These are phyloP conservation scores for Lentinus tigrinus DNA, from an alignment of 768 basidiomycete species.

Conservation along the genomic window DNA sequence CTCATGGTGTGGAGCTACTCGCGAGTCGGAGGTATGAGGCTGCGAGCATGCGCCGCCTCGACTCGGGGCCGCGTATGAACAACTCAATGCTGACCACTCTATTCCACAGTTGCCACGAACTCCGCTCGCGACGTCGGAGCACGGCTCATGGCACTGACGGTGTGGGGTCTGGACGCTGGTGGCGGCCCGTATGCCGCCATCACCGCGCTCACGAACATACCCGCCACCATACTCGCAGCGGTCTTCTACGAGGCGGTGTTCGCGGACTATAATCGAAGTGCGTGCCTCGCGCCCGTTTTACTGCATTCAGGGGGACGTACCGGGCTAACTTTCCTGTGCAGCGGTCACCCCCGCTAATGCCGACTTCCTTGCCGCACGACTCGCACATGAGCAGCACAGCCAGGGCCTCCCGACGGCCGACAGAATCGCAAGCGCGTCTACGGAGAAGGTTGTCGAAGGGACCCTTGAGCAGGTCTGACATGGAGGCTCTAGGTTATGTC, in stretches of 20 bases:
- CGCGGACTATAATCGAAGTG: conserved; percentile 58
- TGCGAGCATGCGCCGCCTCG: neutral
- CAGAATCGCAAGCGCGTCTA: conserved; percentile 9
- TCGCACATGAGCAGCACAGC: conserved; percentile 26
- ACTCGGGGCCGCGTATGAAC: neutral
- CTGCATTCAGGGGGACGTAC: neutral
- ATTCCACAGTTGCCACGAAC: conserved; percentile 56
- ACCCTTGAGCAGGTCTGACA: neutral
- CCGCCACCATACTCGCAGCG: conserved; percentile 54
- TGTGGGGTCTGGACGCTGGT: conserved; percentile 55
- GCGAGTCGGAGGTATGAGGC: conserved; percentile 37
- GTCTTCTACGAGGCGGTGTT: conserved; percentile 56
- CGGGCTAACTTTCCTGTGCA: neutral
- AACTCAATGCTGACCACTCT: neutral
- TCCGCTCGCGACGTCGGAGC: conserved; percentile 67
- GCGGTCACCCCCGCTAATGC: conserved; percentile 21
- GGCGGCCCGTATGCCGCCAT: conserved; percentile 64
- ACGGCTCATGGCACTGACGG: conserved; percentile 55
- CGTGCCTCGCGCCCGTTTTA: conserved; percentile 11
- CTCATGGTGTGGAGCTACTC: conserved; percentile 63
- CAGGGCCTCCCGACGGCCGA: neutral
- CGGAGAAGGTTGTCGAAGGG: neutral
- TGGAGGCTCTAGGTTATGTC: neutral
- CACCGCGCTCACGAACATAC: conserved; percentile 64
- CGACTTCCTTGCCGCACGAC: conserved; percentile 20